Evolutionary conservation across 495 filamentous ascomycete species (phyloP), one percentile per base, ranked within the genome.

Genomic region (Aspergillus sclerotioniger): DNA sequence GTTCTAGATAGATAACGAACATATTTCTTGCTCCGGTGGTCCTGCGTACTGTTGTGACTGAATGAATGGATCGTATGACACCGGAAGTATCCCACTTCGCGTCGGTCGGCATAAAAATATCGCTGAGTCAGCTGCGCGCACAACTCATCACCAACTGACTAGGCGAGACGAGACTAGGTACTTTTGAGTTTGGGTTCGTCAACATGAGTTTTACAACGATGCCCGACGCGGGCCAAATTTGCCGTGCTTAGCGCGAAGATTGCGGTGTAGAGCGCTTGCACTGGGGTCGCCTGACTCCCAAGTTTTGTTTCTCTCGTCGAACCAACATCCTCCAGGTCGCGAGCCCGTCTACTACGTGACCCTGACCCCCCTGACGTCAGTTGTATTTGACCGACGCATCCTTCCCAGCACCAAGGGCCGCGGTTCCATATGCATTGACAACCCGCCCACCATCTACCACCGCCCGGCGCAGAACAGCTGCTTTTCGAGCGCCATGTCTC

Each of bases 301-400:
- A 16, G 8, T 29, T 20, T 43, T 44, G 35, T 41, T 15, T 20
- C 17, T 15, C 9, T 19, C 29, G 33, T 31, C 44, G 37, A 47
- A 44, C 10, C 15, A 12, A 33, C 37, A 52, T 31, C 52, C 28
- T 46, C 39, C 21, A 48, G 28, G n/a, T 51, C 52, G 41, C 56
- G 61, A 59, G 56, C 39, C 31, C 7, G 58, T 54, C 53, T 47
- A 62, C 45, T 32, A 37, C 50, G 19, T 43, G 29, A 54, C n/a
- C 45, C 29, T 33, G 58, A 41, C 48, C 45, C 48, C 45, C 57
- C 61, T 72, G 69, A 72, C 69, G 67, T 72, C 69, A 72, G 60
- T 64, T 66, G 49, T 61, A 65, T 52, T 58, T 49, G 47, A 47
- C 49, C 53, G 33, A 33, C 57, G 62, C 57, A 46, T 51, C 51